Evolutionary conservation across 1,284 basidiomycete genomes (phyloP).

Genomic region (Cutaneotrichosporon spelunceum): DNA sequence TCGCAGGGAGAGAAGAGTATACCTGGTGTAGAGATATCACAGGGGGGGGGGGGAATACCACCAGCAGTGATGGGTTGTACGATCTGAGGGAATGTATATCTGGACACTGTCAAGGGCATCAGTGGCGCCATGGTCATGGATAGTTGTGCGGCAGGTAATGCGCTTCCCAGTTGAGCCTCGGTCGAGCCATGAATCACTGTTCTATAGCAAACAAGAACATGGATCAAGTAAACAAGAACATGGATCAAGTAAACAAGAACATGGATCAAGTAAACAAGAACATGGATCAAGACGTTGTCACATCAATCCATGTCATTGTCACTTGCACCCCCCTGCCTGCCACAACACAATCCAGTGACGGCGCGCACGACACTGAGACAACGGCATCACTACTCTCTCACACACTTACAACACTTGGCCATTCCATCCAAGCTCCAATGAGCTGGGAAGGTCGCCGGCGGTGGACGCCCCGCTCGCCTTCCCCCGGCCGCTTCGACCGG

Average conservation of each 20-base stretch:
- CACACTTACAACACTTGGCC: neutral
- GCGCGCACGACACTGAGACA: too few relatives aligned
- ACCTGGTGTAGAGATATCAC: neutral
- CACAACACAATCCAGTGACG: too few relatives aligned
- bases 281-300: neutral
- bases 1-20: neutral
- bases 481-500: neutral
- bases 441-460: slow-evolving; percentile 1
- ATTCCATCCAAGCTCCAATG: neutral
- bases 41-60: neutral
- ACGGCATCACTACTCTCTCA: neutral
- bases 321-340: neutral
- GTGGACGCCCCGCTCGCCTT: neutral
- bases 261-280: too few relatives aligned
- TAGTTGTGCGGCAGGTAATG: too few relatives aligned
- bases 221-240: too few relatives aligned
- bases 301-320: neutral
- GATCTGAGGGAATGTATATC: slow-evolving; percentile 1
- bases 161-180: too few relatives aligned
- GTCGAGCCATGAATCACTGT: too few relatives aligned
- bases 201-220: too few relatives aligned
- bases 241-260: too few relatives aligned
- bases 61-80: neutral
- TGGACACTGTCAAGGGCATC: neutral
- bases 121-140: too few relatives aligned